Percentiles rank a stretch among this genome's conserved stretches.
These are phyloP conservation scores for Yamadazyma oceani DNA, from an alignment of 1,139 yeast genomes.

Conservation along the genomic window DNA sequence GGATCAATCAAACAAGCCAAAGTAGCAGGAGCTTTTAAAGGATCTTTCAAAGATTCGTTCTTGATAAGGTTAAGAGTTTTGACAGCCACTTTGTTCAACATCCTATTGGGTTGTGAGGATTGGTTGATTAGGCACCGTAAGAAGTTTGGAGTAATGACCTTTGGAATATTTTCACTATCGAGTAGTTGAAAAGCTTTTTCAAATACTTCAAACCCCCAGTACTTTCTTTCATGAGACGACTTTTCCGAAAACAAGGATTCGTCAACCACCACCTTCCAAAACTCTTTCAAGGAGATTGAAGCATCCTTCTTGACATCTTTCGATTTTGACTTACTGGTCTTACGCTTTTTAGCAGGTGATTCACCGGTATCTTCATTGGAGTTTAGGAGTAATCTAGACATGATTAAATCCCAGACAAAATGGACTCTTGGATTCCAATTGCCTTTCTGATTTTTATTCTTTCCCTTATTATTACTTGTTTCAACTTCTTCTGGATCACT, in stretches of 20 bases:
- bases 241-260: constrained; percentile 74
- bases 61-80: constrained; percentile 47
- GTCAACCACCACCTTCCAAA: constrained; percentile 81
- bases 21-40: constrained; percentile 48
- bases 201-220: constrained; percentile 81
- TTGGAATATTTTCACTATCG: constrained; percentile 31
- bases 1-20: constrained; percentile 51
- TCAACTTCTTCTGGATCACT: neutral
- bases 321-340: constrained; percentile 32
- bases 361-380: constrained; percentile 16
- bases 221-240: constrained; percentile 84
- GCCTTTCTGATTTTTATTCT: constrained; percentile 49
- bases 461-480: constrained; percentile 19
- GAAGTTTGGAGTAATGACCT: constrained; percentile 67
- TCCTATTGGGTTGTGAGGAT: constrained; percentile 62
- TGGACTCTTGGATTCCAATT: constrained; percentile 80
- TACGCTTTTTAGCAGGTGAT: constrained; percentile 22
- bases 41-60: constrained; percentile 33
- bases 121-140: constrained; percentile 79
- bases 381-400: constrained; percentile 27
- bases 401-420: constrained; percentile 77
- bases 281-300: constrained; percentile 54
- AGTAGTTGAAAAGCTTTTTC: constrained; percentile 38
- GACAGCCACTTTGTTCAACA: constrained; percentile 66
- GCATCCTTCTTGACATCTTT: constrained; percentile 30